Percentiles rank a stretch among this genome's conserved stretches.
Evolutionary conservation across 768 basidiomycete species (phyloP).

Genomic region (Lactarius deliciosus): DNA sequence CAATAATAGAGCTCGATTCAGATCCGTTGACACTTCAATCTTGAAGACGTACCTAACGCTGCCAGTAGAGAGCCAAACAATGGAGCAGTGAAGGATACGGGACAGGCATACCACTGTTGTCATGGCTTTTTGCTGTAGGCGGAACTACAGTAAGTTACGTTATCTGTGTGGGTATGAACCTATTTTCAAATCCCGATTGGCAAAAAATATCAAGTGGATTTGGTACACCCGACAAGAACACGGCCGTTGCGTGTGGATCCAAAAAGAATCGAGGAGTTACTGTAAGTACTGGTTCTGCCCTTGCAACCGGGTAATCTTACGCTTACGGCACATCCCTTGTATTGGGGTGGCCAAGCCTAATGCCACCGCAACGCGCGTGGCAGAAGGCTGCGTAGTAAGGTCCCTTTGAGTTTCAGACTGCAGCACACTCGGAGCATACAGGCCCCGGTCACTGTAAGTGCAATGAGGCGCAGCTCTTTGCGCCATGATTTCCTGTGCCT

Average conservation of each 20-base stretch:
- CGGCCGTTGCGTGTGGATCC: background rate
- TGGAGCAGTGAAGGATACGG: background rate
- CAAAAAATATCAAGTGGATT: too few relatives aligned
- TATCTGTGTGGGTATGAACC: too few relatives aligned
- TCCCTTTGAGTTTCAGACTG: background rate
- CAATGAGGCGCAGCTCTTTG: background rate
- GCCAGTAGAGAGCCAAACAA: background rate
- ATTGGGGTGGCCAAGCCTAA: background rate
- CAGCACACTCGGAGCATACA: background rate
- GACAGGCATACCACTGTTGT: background rate
- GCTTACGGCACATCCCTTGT: conserved; percentile 8
- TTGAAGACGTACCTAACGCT: background rate
- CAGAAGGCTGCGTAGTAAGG: background rate
- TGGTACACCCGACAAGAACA: background rate
- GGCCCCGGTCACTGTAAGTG: background rate
- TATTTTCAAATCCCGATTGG: too few relatives aligned
- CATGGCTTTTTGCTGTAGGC: background rate
- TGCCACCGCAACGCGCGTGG: conserved; percentile 7
- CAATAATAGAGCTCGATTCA: background rate
- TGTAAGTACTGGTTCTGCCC: background rate
- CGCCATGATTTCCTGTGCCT: background rate
- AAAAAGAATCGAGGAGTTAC: conserved; percentile 1
- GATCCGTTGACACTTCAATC: background rate
- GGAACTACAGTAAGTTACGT: too few relatives aligned
- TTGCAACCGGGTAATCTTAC: background rate